Base-by-base conservation (phyloP, 2,329 filamentous ascomycete species). In the Talaromyces sp. region DNA sequence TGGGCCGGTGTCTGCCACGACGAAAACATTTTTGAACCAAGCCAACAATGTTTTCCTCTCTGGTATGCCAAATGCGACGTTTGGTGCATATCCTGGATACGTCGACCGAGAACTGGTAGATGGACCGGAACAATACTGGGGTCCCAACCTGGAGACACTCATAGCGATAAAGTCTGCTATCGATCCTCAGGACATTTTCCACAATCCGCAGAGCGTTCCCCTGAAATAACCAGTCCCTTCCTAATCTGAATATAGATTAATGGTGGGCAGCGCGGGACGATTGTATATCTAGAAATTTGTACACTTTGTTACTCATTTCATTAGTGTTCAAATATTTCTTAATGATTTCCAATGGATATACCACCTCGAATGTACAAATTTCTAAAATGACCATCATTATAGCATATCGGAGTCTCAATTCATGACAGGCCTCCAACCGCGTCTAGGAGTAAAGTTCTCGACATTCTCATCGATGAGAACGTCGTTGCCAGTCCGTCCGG, bases 391-490 rank as follows among this genome's bases (percentile, higher is more conserved):
- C 9, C 27, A 6, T n/a, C 13, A 31, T 50, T 50, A 22, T 49
- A 49, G 22, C 6, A 33, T 52, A 33, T 13, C 35, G 9, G 27
- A 19, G 2, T 14, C 11, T 64, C 67, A 72, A 43, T 70, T 64
- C 60, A 77, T 49, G 47, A 79, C 71, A 24, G 76, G 67, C 65
- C 71, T 82, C 89, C 89, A 91, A 6, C 87, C 87, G 71, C 83
- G 86, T 62, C 89, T 79, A 4, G 81, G 81, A 6, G 84, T 73
- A 72, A 86, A 90, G 1, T 80, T 82, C 22, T 78, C 72, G 2
- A 90, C 85, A 0, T 83, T 83, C 70, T 90, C 87, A 69, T 91
- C 87, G 24, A 71, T 74, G 56, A 91, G 78, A 3, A 90, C 82
- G 27, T 91, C 87, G 4, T 72, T 75, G 1, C 85, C 87, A 10